Evolutionary conservation across 192 early-diverging fungal species (phyloP).

Genomic region (Mortierella alpina): DNA sequence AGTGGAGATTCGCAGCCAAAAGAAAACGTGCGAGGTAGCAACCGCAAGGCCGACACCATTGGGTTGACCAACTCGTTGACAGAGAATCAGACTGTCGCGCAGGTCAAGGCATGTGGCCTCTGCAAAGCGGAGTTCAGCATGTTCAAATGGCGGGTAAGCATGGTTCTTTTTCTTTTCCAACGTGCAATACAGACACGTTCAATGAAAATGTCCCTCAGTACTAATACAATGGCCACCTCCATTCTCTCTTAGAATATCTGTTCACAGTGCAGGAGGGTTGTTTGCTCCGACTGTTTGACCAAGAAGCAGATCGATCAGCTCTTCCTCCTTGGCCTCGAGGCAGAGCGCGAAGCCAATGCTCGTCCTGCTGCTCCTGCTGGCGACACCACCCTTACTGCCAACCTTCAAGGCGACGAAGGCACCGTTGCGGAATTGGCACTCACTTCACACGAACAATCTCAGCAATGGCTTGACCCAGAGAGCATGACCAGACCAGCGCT

Average conservation of each 20-base stretch:
- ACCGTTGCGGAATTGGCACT: background rate
- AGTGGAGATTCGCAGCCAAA: background rate
- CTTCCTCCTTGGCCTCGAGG: slow-evolving; percentile 37
- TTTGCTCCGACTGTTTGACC: slow-evolving; percentile 58
- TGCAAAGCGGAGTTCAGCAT: slow-evolving; percentile 53
- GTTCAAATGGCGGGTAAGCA: slow-evolving; percentile 56
- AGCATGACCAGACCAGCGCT: slow-evolving; percentile 8
- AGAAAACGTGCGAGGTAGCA: slow-evolving; percentile 15
- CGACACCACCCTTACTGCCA: background rate
- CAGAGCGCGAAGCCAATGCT: slow-evolving; percentile 30
- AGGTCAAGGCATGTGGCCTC: slow-evolving; percentile 49
- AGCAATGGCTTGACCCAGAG: background rate
- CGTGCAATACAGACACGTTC: too few species aligned
- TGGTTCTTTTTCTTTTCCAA: too few species aligned
- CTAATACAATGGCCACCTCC: background rate
- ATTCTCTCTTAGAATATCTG: slow-evolving; percentile 34
- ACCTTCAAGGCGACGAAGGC: background rate
- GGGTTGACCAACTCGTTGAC: slow-evolving; percentile 1
- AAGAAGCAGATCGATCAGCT: slow-evolving; percentile 56
- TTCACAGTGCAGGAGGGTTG: slow-evolving; percentile 43
- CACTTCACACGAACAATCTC: background rate
- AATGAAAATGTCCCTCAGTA: too few species aligned
- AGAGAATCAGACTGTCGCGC: slow-evolving; percentile 18
- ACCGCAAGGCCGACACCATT: slow-evolving; percentile 19
- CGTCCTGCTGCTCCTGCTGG: background rate